These are phyloP conservation scores for Turnera subulata DNA, from an alignment of 345 rosid genomes.

Conservation along the genomic window DNA sequence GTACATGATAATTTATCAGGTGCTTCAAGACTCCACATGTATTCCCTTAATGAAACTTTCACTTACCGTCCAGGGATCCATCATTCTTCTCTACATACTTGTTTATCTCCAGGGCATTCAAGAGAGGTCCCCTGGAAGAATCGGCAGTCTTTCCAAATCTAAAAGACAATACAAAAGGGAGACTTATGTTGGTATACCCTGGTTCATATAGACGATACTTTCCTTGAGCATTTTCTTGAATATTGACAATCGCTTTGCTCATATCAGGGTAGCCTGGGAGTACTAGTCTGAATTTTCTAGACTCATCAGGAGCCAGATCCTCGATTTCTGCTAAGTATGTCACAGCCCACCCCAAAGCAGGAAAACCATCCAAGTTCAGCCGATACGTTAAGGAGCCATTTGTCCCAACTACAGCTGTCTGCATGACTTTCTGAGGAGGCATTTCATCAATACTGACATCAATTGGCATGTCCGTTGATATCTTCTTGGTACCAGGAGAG, in stretches of 20 bases:
- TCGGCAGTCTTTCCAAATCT: constrained; percentile 70
- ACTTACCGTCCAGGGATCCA: constrained; percentile 80
- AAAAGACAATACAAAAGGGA: constrained; percentile 86
- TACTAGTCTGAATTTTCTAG: constrained; percentile 82
- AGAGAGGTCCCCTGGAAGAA: constrained; percentile 84
- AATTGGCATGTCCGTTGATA: constrained; percentile 65
- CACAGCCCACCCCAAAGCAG: constrained; percentile 84
- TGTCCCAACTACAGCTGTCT: constrained; percentile 97
- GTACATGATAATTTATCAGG: not conserved
- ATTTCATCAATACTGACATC: constrained; percentile 32
- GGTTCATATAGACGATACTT: constrained; percentile 75
- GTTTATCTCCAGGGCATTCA: constrained; percentile 93
- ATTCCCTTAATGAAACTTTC: too few species aligned
- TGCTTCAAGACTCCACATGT: not conserved
- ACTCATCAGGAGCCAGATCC: constrained; percentile 56
- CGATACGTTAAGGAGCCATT: constrained; percentile 87
- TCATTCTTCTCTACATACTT: constrained; percentile 63
- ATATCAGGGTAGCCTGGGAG: constrained; percentile 66
- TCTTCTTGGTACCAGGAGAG: constrained; percentile 72
- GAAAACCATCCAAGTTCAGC: constrained; percentile 89
- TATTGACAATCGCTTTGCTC: constrained; percentile 77
- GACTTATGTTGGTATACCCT: constrained; percentile 64
- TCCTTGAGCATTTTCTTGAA: constrained; percentile 88
- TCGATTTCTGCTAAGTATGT: constrained; percentile 92
- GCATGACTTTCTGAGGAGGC: constrained; percentile 98